phyloP scores from a whole-genome alignment of 805 yeast species.

The Zygosaccharomyces rouxii region DNA sequence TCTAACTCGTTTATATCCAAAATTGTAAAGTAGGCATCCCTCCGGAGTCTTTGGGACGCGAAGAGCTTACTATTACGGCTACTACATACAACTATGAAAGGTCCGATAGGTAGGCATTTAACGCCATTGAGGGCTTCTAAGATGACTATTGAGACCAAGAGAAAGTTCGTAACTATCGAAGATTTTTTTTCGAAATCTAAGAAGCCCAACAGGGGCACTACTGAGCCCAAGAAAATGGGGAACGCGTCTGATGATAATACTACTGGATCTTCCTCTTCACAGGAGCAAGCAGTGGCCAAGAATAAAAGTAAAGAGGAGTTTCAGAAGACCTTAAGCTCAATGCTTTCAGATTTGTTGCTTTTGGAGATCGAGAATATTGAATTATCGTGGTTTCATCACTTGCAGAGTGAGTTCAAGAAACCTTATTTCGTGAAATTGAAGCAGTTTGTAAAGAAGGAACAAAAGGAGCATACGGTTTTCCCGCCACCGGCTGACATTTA shows the following conservation, averaged over 20 bases:
- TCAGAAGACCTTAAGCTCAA: slow-evolving; percentile 12
- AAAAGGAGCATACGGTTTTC: slow-evolving; percentile 50
- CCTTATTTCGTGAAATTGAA: slow-evolving; percentile 80
- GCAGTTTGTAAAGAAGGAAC: slow-evolving; percentile 50
- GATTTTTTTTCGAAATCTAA: slow-evolving; percentile 21
- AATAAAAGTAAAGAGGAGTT: slow-evolving; percentile 10
- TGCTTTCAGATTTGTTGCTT: slow-evolving; percentile 40
- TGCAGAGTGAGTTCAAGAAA: slow-evolving; percentile 70
- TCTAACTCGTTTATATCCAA: neutral
- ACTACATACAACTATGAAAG: neutral
- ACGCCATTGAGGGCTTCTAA: neutral
- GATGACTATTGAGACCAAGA: slow-evolving; percentile 15
- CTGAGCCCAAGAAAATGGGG: neutral
- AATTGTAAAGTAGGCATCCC: neutral
- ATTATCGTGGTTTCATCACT: slow-evolving; percentile 68
- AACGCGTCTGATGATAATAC: slow-evolving; percentile 9
- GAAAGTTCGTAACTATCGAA: slow-evolving; percentile 16
- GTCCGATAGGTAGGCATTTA: neutral
- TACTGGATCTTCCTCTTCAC: slow-evolving; percentile 1
- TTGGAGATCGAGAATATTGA: slow-evolving; percentile 71
- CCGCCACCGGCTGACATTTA: slow-evolving; percentile 78
- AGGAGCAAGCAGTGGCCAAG: neutral
- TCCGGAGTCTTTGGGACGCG: slow-evolving; percentile 1
- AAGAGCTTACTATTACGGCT: neutral
- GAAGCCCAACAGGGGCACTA: neutral